Conservation (phyloP, 441 rosid genomes). For the Eugenia klotzschiana region DNA sequence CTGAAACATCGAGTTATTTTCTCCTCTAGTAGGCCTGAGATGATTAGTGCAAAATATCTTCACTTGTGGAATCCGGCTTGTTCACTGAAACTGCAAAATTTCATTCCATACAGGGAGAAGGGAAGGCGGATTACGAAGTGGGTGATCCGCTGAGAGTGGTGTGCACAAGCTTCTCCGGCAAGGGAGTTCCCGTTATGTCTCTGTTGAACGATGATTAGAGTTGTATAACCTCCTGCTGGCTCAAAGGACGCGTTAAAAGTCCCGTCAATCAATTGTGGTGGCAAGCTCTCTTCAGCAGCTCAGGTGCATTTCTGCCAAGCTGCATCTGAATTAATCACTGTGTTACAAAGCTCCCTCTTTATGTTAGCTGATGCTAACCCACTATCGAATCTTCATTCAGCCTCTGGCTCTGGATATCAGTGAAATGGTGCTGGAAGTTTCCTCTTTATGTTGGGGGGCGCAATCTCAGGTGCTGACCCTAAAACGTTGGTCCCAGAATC, state of each 20-base stretch:
- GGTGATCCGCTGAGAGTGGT: slow-evolving; percentile 52
- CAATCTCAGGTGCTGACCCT: background rate
- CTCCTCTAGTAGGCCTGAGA: background rate
- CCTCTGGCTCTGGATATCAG: background rate
- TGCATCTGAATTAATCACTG: background rate
- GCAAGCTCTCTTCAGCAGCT: background rate
- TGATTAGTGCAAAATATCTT: background rate
- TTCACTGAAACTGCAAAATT: background rate
- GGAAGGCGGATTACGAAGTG: slow-evolving; percentile 25
- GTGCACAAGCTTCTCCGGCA: slow-evolving; percentile 62
- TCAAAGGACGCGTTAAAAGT: background rate
- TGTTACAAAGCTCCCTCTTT: background rate
- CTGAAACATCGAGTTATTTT: background rate
- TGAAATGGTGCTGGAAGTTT: background rate
- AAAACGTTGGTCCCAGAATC: background rate
- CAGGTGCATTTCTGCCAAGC: background rate
- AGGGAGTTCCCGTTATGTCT: slow-evolving; percentile 70
- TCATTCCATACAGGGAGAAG: slow-evolving; percentile 31
- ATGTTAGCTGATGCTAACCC: background rate
- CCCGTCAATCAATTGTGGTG: background rate
- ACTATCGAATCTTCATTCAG: background rate
- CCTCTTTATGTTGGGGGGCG: background rate
- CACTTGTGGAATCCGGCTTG: background rate
- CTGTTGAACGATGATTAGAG: slow-evolving; percentile 32
- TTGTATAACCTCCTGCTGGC: background rate